Evolutionary conservation across 192 early-diverging fungal genomes (phyloP), one percentile per base, ranked within the genome.

Genomic region (Funneliformis mosseae): DNA sequence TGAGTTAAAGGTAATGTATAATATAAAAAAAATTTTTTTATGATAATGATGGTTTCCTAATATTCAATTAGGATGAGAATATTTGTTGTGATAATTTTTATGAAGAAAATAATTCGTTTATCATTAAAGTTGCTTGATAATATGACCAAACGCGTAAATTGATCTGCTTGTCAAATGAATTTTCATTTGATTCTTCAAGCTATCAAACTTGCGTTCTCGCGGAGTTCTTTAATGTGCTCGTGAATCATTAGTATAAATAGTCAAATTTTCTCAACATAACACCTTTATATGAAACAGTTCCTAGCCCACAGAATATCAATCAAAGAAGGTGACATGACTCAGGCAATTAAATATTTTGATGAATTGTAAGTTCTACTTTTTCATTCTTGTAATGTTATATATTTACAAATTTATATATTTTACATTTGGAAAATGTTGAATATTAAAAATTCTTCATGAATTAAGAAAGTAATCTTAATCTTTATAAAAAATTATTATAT

Each of bases 301-400:
- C 25, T 78, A 55, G 63, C n/a, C 6, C 76, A 78, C 25, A 63
- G 67, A 67, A 78, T 78, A 16, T 27, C 76, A 28, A 33, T 78
- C 8, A 78, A 48, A 66, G 27, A 67, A 78, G 63, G 76, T 25
- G 43, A 78, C 23, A 78, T 78, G 60, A 43, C 76, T 67, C 42
- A 67, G 46, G 76, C 76, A 2, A 43, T 12, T 5, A n/a, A 45
- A 45, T 25, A 25, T 41, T 67, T 78, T 67, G 45, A 48, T 63
- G 60, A 45, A 45, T 48, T 78, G 76, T 78, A n/a, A 78, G 76
- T 78, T 50, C 21, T 10, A n/a, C 38, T 50, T 21, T 50, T 50
- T 55, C 14, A 38, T 25, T 11, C 12, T 9, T 27, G 28, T 5
- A 21, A 39, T 50, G 5, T 46, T 55, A 12, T 55, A 23, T 4